phyloP scores from a whole-genome alignment of 2,329 filamentous ascomycete genomes.

The Zymoseptoria passerinii region DNA sequence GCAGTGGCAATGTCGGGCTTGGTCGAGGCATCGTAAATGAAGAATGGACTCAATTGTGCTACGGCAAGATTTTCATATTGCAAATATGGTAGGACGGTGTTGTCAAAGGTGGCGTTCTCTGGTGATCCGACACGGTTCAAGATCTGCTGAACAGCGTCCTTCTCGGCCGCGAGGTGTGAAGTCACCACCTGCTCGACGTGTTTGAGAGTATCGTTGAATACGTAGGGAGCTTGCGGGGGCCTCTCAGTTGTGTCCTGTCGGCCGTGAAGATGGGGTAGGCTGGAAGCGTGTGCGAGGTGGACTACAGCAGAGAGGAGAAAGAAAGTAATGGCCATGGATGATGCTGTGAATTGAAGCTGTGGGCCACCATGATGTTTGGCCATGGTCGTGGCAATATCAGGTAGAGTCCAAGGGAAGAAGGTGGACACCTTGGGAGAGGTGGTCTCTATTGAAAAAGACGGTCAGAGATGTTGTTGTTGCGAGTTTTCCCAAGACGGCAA shows the following conservation, averaged over 20 bases:
- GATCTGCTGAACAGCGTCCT: slow-evolving; percentile 55
- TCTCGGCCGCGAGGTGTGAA: slow-evolving; percentile 48
- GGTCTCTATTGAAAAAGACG: too few relatives aligned
- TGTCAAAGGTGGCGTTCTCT: slow-evolving; percentile 47
- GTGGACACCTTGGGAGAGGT: too few relatives aligned
- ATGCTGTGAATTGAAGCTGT: background rate
- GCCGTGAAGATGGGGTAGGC: background rate
- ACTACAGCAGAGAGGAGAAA: background rate
- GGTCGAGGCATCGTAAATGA: slow-evolving; percentile 40
- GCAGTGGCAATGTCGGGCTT: slow-evolving; percentile 37
- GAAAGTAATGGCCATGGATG: background rate
- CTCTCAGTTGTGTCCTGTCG: slow-evolving; percentile 52
- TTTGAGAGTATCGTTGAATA: slow-evolving; percentile 63
- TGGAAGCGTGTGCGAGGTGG: background rate
- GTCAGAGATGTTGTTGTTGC: too few relatives aligned
- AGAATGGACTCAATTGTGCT: slow-evolving; percentile 41
- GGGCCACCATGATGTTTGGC: background rate
- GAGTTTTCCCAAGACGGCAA: too few relatives aligned
- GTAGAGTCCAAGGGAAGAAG: background rate
- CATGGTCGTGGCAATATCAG: background rate
- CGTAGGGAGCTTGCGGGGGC: slow-evolving; percentile 65
- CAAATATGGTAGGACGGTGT: slow-evolving; percentile 56
- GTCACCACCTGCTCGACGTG: slow-evolving; percentile 59
- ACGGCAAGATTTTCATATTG: slow-evolving; percentile 42
- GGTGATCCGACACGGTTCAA: slow-evolving; percentile 44